A percentile compares a stretch with the other conserved stretches of the same genome.
Evolutionary conservation across 768 basidiomycete genomes (phyloP).

Genomic region (Tremella mesenterica): DNA sequence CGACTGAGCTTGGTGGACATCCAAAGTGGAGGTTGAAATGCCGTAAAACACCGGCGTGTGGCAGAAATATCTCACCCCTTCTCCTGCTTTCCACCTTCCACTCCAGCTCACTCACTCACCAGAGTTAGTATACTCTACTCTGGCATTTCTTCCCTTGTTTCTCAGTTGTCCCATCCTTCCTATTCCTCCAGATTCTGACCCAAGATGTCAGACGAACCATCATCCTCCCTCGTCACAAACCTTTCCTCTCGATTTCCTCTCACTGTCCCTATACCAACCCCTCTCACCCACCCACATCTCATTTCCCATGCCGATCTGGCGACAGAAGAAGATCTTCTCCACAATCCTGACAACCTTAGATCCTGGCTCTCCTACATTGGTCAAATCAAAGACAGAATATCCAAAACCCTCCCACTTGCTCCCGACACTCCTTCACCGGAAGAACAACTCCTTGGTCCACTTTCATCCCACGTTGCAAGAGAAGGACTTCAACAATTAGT

Average conservation of each 20-base stretch:
- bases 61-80: neutral
- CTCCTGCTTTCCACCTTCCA: neutral
- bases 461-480: slow-evolving; percentile 64
- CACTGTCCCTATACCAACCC: slow-evolving; percentile 73
- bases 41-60: no score
- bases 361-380: slow-evolving; percentile 88
- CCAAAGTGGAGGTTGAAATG: slow-evolving; percentile 1
- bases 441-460: slow-evolving; percentile 61
- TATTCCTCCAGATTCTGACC: no score
- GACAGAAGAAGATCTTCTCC: slow-evolving; percentile 85
- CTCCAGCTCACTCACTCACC: neutral
- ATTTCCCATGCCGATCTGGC: slow-evolving; percentile 66
- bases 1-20: no score
- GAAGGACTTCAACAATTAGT: slow-evolving; percentile 72
- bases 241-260: slow-evolving; percentile 65
- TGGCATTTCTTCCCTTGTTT: no score
- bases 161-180: no score
- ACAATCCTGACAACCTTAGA: slow-evolving; percentile 82
- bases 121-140: no score
- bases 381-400: slow-evolving; percentile 60
- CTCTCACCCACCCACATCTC: slow-evolving; percentile 65
- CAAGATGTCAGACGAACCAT: slow-evolving; percentile 7
- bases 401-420: slow-evolving; percentile 35
- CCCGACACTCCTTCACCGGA: slow-evolving; percentile 26
- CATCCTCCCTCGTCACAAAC: slow-evolving; percentile 22